Base-by-base conservation (phyloP, 768 basidiomycete genomes). In the Kwoniella botswanensis region DNA sequence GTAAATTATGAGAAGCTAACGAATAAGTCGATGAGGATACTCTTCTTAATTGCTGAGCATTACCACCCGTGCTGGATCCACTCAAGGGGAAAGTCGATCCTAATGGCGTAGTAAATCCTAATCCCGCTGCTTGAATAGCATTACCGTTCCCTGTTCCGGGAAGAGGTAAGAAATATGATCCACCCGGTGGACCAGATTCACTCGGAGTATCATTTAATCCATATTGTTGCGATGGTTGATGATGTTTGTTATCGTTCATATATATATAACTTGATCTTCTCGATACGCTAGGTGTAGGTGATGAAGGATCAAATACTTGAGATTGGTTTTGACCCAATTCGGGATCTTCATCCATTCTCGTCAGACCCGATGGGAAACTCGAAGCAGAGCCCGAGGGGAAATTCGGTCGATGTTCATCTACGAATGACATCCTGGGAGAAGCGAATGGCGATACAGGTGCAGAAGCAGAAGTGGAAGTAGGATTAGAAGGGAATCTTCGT, bases 141-240 rank as follows among this genome's bases (percentile, higher is more conserved):
- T 35, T 35, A 35, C 35, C 35, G 35, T 17, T 60, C 5, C 55
- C 50, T 11, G 46, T 60, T 18, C 59, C 63, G 12, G 77, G 76
- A 35, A 77, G 10, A 6, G 79, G 75, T n/a, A 79, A 57, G 50
- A 78, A 78, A 64, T 77, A 81, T 6, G 73, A 74, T 63, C 15
- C 43, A 42, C 26, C 55, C n/a, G 3, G 43, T 52, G 61, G 55
- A n/a, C 67, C 66, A 42, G 24, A 29, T 12, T 61, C 67, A 35
- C 43, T 54, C 41, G 59, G 67, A 41, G 60, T 65, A 35, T 46
- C 64, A 9, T 42, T 54, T 41, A 56, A 42, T 5, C 58, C 63
- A 4, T 46, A 59, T 18, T 71, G 61, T 7, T 35, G 35, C 6
- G 35, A 35, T 35, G 24, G 63, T 22, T 53, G 21, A 17, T 65